Evolutionary conservation across 2,329 filamentous ascomycete species (phyloP).

Genomic region (Penicillium sp.): DNA sequence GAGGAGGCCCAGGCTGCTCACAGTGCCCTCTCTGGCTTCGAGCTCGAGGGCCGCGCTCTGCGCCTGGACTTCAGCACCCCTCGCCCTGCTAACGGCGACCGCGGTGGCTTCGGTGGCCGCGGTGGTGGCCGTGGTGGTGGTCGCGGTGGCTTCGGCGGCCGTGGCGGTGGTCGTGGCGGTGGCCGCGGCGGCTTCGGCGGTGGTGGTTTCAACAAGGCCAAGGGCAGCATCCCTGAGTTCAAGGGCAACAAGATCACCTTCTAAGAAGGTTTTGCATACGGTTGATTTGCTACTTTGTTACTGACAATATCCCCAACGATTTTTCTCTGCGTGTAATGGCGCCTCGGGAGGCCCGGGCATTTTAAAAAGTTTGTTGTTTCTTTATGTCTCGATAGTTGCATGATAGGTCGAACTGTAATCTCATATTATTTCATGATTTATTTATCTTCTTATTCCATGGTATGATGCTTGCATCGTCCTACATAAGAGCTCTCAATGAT

Average conservation of each 20-base stretch:
- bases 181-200: conserved; percentile 37
- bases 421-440: conserved; percentile 11
- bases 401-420: conserved; percentile 20
- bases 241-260: conserved; percentile 81
- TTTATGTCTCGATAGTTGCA: conserved; percentile 19
- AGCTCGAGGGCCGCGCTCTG: conserved; percentile 73
- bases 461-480: neutral
- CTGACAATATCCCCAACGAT: conserved; percentile 21
- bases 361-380: conserved; percentile 27
- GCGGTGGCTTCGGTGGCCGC: conserved; percentile 53
- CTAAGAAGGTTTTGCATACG: conserved; percentile 32
- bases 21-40: conserved; percentile 70
- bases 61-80: conserved; percentile 82
- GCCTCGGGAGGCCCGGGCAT: conserved; percentile 15
- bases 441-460: conserved; percentile 1
- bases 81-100: conserved; percentile 61
- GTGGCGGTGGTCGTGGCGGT: conserved; percentile 50
- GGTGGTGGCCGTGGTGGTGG: conserved; percentile 54
- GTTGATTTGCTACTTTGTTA: conserved; percentile 14
- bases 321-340: conserved; percentile 23
- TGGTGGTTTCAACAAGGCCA: conserved; percentile 53
- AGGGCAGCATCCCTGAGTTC: conserved; percentile 67
- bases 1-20: conserved; percentile 82
- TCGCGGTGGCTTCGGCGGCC: conserved; percentile 35
- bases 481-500: too few species aligned